Conservation (phyloP, 495 filamentous ascomycete genomes). For the Hypoxylon perforatum region DNA sequence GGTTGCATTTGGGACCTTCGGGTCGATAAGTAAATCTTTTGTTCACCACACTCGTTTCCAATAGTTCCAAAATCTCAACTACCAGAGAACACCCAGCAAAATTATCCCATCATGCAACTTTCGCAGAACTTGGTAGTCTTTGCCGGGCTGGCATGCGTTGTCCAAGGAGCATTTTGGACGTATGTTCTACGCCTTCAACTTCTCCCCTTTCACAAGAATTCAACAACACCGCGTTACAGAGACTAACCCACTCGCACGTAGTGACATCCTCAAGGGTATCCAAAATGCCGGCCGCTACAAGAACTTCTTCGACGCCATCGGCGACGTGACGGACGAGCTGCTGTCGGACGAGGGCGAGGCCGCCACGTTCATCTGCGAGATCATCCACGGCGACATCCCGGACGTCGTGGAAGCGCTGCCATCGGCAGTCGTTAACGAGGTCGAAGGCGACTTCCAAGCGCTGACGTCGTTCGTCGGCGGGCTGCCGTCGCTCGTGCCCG, state of each 20-base stretch:
- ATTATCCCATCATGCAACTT: not conserved
- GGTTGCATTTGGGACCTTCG: not conserved
- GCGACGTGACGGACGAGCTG: not conserved
- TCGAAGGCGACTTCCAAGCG: not conserved
- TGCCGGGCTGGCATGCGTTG: not conserved
- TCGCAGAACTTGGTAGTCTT: not conserved
- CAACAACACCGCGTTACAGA: no score
- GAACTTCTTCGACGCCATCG: not conserved
- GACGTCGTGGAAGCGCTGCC: not conserved
- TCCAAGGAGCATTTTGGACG: not conserved
- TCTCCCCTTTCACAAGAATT: not conserved
- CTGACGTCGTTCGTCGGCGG: not conserved
- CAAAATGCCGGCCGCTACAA: not conserved
- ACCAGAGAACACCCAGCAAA: not conserved
- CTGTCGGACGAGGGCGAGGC: not conserved
- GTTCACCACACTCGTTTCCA: not conserved
- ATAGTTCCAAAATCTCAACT: not conserved
- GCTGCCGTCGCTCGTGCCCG: not conserved
- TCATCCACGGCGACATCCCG: not conserved
- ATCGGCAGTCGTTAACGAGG: not conserved
- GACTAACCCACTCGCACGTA: not conserved
- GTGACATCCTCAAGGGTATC: not conserved
- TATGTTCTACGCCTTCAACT: not conserved
- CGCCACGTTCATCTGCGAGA: not conserved
- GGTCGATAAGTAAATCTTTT: not conserved